A percentile compares a stretch with the other conserved stretches of the same genome.
These are phyloP conservation scores for Lippia alba DNA, from an alignment of 305 asterid genomes.

Conservation along the genomic window DNA sequence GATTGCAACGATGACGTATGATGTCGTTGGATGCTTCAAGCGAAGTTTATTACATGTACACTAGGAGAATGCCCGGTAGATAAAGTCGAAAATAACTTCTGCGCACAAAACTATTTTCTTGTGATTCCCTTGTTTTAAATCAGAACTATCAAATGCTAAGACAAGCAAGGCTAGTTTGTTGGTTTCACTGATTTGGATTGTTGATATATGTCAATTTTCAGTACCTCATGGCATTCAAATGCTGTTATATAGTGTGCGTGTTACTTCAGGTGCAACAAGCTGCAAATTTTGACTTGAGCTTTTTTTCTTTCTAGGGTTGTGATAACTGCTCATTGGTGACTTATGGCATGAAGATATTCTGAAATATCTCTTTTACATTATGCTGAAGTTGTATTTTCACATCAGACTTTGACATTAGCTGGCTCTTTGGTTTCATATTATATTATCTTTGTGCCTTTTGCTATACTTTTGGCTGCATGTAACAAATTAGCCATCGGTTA, in stretches of 20 bases:
- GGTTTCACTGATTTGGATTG: conserved; percentile 5
- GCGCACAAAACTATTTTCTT: conserved; percentile 37
- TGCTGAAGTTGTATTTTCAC: conserved; percentile 29
- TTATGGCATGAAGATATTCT: conserved; percentile 52
- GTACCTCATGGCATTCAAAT: conserved; percentile 6
- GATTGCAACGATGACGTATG: conserved; percentile 89
- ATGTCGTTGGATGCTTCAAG: conserved; percentile 68
- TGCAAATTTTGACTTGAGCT: conserved; percentile 47
- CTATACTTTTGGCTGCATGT: conserved; percentile 23
- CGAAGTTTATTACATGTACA: conserved; percentile 47
- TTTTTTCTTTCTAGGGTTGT: conserved; percentile 73
- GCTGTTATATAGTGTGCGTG: conserved; percentile 16
- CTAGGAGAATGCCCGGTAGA: conserved; percentile 57
- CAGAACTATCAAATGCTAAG: conserved; percentile 25
- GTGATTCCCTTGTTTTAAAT: conserved; percentile 31
- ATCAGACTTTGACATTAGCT: conserved; percentile 15
- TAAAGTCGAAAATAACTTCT: conserved; percentile 47
- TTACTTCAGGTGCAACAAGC: conserved; percentile 19
- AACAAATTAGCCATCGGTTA: conserved; percentile 14
- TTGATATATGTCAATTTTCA: conserved; percentile 31
- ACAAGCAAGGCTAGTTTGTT: conserved; percentile 22
- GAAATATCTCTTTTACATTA: conserved; percentile 31
- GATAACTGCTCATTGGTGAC: conserved; percentile 60
- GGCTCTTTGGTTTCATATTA: conserved; percentile 18
- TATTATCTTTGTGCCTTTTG: conserved; percentile 24